Evolutionary conservation across 192 early-diverging fungal species (phyloP).

Genomic region (Podila verticillata): DNA sequence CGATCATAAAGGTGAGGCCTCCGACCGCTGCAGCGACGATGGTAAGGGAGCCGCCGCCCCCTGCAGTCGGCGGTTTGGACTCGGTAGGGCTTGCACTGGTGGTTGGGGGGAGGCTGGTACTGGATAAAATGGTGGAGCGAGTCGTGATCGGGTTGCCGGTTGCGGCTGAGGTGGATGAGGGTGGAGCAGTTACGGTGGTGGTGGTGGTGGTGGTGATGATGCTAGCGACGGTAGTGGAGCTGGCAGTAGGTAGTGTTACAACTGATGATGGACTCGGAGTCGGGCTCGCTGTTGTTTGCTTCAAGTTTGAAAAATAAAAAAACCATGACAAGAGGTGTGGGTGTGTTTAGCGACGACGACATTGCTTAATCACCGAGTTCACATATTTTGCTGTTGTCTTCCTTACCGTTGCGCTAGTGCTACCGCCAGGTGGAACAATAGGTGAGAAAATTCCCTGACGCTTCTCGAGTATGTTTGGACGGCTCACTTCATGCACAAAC

Average conservation of each 20-base stretch:
- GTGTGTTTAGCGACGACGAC: no score
- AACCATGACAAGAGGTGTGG: no score
- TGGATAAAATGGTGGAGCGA: background rate
- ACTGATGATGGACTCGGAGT: background rate
- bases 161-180: background rate
- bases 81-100: slow-evolving; percentile 1
- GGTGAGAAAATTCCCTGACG: no score
- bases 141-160: background rate
- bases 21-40: slow-evolving; percentile 20
- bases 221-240: background rate
- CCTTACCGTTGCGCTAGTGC: no score
- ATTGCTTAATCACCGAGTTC: no score
- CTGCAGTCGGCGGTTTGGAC: background rate
- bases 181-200: background rate
- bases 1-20: slow-evolving; percentile 28
- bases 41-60: background rate
- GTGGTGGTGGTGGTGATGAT: background rate
- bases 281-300: no score
- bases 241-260: background rate
- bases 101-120: background rate
- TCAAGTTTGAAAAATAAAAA: no score
- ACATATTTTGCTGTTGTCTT: no score
- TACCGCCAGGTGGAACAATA: no score
- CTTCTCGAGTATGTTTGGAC: no score
- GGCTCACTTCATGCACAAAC: no score